Evolutionary conservation across 2,329 filamentous ascomycete genomes (phyloP).

Genomic region (Ophiostoma angusticollis): DNA sequence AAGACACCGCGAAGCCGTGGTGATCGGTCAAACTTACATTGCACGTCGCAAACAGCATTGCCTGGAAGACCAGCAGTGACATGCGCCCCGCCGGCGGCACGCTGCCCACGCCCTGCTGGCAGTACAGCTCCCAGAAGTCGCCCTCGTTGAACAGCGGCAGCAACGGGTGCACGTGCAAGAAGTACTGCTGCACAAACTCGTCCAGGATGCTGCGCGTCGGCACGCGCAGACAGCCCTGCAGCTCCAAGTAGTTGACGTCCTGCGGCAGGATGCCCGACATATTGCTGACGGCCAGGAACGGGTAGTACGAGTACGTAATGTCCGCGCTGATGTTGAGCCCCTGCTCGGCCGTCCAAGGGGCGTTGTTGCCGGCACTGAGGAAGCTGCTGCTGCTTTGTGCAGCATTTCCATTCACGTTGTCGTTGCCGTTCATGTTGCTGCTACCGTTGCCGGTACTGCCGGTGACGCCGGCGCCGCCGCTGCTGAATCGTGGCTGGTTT

Average conservation of each 20-base stretch:
- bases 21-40: constrained; percentile 1
- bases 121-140: constrained; percentile 34
- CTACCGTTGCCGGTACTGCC: too few species aligned
- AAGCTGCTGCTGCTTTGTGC: too few species aligned
- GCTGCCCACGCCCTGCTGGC: constrained; percentile 12
- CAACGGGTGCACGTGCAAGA: constrained; percentile 33
- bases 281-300: constrained; percentile 28
- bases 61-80: constrained; percentile 33
- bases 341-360: constrained; percentile 5
- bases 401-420: too few species aligned
- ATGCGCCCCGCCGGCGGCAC: constrained; percentile 17
- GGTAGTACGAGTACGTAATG: constrained; percentile 28
- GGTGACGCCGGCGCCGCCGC: background rate
- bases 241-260: constrained; percentile 33
- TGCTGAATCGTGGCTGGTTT: constrained; percentile 1
- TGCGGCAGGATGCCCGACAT: constrained; percentile 27
- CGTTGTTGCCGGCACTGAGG: background rate
- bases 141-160: constrained; percentile 32
- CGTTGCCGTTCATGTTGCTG: too few species aligned
- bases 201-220: constrained; percentile 29
- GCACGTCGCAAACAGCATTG: constrained; percentile 27
- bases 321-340: constrained; percentile 8
- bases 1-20: too few species aligned
- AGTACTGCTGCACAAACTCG: constrained; percentile 36
- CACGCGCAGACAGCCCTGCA: constrained; percentile 33